phyloP scores from a whole-genome alignment of 75 land plant species.

The Adiantum capillusveneris region DNA sequence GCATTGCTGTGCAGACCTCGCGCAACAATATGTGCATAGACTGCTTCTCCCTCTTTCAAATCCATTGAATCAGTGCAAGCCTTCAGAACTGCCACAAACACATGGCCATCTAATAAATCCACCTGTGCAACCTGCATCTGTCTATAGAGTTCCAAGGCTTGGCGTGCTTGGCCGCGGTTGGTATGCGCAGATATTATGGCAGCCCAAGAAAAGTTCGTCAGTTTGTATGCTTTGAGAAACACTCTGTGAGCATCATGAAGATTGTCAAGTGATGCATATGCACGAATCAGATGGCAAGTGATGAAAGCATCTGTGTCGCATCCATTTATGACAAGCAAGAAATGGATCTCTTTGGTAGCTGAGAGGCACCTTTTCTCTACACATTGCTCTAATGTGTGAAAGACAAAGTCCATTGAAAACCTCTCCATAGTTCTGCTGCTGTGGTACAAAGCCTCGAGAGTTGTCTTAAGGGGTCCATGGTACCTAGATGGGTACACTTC shows the following conservation, averaged over 20 bases:
- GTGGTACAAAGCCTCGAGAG: too few species aligned
- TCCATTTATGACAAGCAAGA: neutral
- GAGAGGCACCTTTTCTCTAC: neutral
- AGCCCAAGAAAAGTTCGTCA: constrained; percentile 7
- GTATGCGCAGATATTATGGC: constrained; percentile 12
- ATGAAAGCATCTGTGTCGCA: neutral
- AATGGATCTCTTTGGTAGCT: neutral
- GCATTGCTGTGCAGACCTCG: constrained; percentile 9
- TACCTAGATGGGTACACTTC: too few species aligned
- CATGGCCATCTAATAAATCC: neutral
- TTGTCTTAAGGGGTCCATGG: too few species aligned
- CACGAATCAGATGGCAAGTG: neutral
- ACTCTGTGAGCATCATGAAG: neutral
- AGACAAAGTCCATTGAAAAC: too few species aligned
- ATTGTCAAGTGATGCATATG: neutral
- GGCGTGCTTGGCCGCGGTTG: neutral
- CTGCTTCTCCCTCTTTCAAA: constrained; percentile 1
- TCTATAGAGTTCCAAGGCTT: constrained; percentile 6
- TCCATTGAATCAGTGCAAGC: constrained; percentile 5
- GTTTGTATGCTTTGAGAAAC: neutral
- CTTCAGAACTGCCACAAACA: constrained; percentile 5
- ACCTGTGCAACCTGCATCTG: neutral
- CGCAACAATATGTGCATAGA: constrained; percentile 7
- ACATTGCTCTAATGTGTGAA: neutral
- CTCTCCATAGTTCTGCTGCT: too few species aligned